Evolutionary conservation across 2,329 filamentous ascomycete species (phyloP), one percentile per base, ranked within the genome.

Genomic region (Pseudogymnoascus sp.): DNA sequence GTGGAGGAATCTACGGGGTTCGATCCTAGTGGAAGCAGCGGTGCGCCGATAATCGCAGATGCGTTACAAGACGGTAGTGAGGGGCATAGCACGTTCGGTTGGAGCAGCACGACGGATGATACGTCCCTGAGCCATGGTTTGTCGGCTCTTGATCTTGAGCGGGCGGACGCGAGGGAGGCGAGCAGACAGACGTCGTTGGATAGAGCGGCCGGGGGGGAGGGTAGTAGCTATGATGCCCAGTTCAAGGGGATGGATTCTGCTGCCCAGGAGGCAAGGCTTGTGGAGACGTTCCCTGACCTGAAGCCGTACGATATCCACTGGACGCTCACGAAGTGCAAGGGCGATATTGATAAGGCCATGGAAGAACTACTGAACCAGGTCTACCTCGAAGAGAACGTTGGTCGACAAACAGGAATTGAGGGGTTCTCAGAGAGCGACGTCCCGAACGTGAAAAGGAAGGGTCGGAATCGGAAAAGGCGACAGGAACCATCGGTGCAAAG

Each of bases 311-410:
- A 89, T 42, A 80, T 96, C 29, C 77, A 78, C 42, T 82, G 86
- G 65, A 83, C 86, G 0, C 74, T 96, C 59, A 84, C 83, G 66
- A 89, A 90, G 69, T 83, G 80, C 31, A 79, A 82, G 9, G 84
- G 87, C 0, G 84, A 90, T 66, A 82, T 89, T 39, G 83, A 86
- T 63, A 79, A 80, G 12, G 85, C 90, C 1, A 86, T 95, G 65
- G 91, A 96, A 68, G 86, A 91, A 63, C 77, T 97, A 10, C 80
- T 97, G 33, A 95, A 89, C 66, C 80, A 90, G 12, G 85, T 89
- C 18, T 91, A 87, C 69, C 85, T 97, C 4, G 85, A 90, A 63
- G 84, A 91, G 62, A 81, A 79, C 0, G 82, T 82, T 0, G 78
- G 83, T 61, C 78, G 82, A 1, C 77, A 80, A 1, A 93, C 89